These are phyloP conservation scores for Lentinula detonsa DNA, from an alignment of 768 basidiomycete species.

Conservation along the genomic window DNA sequence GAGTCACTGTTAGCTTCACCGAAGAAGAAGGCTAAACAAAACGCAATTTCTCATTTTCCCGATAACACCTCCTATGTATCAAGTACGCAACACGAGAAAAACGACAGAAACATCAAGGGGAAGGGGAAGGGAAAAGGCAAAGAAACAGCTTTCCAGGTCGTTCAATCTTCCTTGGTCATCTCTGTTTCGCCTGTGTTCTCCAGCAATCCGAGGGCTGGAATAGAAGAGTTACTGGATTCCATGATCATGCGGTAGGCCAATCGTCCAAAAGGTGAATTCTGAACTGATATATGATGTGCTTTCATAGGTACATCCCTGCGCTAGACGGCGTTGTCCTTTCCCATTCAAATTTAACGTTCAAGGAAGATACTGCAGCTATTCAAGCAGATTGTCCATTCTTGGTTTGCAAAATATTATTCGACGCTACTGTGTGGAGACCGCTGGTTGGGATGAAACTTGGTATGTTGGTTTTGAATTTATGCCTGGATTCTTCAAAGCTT, in stretches of 20 bases:
- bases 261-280: background rate
- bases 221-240: slow-evolving; percentile 86
- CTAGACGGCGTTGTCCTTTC: slow-evolving; percentile 82
- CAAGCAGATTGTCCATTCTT: slow-evolving; percentile 83
- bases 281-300: background rate
- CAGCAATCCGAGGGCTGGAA: slow-evolving; percentile 63
- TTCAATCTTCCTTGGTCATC: slow-evolving; percentile 62
- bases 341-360: slow-evolving; percentile 73
- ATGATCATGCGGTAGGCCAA: slow-evolving; percentile 85
- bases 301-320: slow-evolving; percentile 79
- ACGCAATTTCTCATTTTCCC: slow-evolving; percentile 17
- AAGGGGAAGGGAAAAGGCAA: slow-evolving; percentile 31
- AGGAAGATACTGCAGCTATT: slow-evolving; percentile 58
- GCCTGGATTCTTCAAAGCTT: too few relatives aligned
- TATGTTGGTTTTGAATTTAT: slow-evolving; percentile 26
- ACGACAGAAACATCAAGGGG: slow-evolving; percentile 11
- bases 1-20: slow-evolving; percentile 17
- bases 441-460: slow-evolving; percentile 75
- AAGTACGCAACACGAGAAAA: background rate
- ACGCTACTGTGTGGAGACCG: slow-evolving; percentile 88
- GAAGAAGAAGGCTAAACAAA: slow-evolving; percentile 32
- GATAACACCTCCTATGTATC: background rate
- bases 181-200: slow-evolving; percentile 82
- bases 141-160: slow-evolving; percentile 51
- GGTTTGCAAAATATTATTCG: slow-evolving; percentile 68